phyloP scores from a whole-genome alignment of 345 rosid species.

The Toxicodendron radicans region DNA sequence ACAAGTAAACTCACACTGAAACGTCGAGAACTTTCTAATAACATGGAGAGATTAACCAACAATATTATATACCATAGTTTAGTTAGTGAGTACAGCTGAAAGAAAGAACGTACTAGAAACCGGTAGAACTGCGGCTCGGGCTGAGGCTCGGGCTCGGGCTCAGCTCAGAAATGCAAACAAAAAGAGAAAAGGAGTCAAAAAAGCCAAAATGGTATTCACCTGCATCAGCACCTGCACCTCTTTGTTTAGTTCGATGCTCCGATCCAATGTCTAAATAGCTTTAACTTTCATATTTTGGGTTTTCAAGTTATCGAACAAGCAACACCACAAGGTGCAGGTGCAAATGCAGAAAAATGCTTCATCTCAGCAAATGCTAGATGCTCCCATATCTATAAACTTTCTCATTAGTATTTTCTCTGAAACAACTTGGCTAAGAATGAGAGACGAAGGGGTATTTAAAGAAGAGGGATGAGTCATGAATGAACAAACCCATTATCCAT shows the following conservation, averaged over 20 bases:
- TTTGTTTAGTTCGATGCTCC: neutral
- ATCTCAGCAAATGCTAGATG: constrained; percentile 23
- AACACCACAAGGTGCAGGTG: constrained; percentile 55
- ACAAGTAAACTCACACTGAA: no score
- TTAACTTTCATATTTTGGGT: neutral
- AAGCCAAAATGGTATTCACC: constrained; percentile 51
- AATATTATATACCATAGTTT: neutral
- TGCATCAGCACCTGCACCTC: constrained; percentile 59
- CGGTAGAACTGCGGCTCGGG: neutral
- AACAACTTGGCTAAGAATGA: no score
- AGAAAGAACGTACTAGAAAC: neutral
- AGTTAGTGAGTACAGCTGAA: neutral
- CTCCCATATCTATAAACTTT: neutral
- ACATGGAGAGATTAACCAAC: neutral
- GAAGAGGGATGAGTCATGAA: neutral
- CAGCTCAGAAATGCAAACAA: neutral
- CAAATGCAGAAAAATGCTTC: constrained; percentile 64
- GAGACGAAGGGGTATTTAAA: neutral
- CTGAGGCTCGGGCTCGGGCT: neutral
- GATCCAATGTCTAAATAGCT: neutral
- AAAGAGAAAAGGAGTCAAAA: neutral
- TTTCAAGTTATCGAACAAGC: neutral
- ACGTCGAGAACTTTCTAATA: no score
- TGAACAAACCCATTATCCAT: no score
- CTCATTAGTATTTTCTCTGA: neutral